Evolutionary conservation across 805 yeast species (phyloP), one percentile per base, ranked within the genome.

Genomic region (Torulaspora indica): DNA sequence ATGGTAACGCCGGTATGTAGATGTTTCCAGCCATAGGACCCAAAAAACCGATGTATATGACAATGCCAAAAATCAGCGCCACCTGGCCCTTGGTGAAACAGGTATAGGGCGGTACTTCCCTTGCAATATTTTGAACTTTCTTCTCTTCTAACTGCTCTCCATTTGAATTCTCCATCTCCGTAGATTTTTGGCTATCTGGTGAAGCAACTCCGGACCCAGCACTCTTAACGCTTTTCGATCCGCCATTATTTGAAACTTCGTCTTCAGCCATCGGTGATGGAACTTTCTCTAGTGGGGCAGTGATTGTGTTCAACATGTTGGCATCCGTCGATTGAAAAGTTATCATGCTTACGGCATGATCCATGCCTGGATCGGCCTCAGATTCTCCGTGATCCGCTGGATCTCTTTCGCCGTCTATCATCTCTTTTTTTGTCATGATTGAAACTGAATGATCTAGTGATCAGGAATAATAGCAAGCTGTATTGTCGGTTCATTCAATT

Each of bases 11-110:
- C 4, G 82, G 82, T 27, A 78, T 74, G 52, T 77, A 78, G 18
- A 78, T 75, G 48, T 77, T 78, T 2, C 81, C 82, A 8, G 79
- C 67, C 38, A 76, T 61, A 0, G 82, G 82, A 0, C 82, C 82
- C 41, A 77, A 51, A 46, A 75, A 75, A 1, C 81, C 81, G 20
- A 77, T 73, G 14, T 64, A 51, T 1, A 78, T 72, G 17, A 76
- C 69, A 24, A 76, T 62, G 4, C 53, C 46, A n/a, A 72, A 51
- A 14, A 76, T 63, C 3, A 69, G 43, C 1, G 50, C 23, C 7
- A 57, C 57, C 48, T 74, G 68, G 2, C 43, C 30, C n/a, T 41
- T 45, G 0, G 71, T 51, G 38, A 72, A 68, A 0, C 66, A 65
- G 2, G 72, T 62, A 55, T 69, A 68, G 6, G 46, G 43, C 10